phyloP scores from a whole-genome alignment of 2,329 filamentous ascomycete genomes.

The Xylariales sp. region DNA sequence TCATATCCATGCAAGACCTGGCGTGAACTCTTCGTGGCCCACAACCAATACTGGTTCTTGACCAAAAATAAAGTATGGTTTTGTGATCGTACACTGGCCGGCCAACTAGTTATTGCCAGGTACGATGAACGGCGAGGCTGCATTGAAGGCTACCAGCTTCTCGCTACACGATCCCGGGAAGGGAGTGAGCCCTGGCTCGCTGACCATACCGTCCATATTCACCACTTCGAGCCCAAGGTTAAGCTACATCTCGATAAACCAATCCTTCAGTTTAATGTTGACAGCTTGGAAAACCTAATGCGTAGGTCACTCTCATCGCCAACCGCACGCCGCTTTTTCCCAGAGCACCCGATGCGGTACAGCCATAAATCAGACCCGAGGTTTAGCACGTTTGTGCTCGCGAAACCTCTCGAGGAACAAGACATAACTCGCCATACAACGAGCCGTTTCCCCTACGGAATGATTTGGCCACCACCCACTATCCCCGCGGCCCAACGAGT shows the following conservation, averaged over 20 bases:
- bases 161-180: conserved; percentile 70
- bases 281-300: conserved; percentile 43
- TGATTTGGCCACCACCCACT: conserved; percentile 80
- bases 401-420: conserved; percentile 60
- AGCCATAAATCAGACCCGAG: conserved; percentile 61
- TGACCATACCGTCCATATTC: conserved; percentile 74
- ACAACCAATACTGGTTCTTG: conserved; percentile 88
- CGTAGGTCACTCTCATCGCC: conserved; percentile 36
- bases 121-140: conserved; percentile 79
- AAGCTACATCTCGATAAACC: conserved; percentile 80
- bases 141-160: conserved; percentile 83
- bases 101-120: conserved; percentile 79
- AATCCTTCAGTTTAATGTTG: conserved; percentile 66
- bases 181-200: conserved; percentile 72
- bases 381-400: conserved; percentile 76
- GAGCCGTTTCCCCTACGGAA: conserved; percentile 57
- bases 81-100: conserved; percentile 76
- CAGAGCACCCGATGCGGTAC: conserved; percentile 65
- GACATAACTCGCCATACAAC: conserved; percentile 49
- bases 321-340: conserved; percentile 54
- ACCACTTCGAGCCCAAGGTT: conserved; percentile 77
- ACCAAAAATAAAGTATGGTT: conserved; percentile 87
- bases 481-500: conserved; percentile 73
- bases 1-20: conserved; percentile 72
- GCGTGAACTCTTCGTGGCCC: conserved; percentile 76